Evolutionary conservation across 345 rosid species (phyloP).

Genomic region (Limnanthes douglasii): DNA sequence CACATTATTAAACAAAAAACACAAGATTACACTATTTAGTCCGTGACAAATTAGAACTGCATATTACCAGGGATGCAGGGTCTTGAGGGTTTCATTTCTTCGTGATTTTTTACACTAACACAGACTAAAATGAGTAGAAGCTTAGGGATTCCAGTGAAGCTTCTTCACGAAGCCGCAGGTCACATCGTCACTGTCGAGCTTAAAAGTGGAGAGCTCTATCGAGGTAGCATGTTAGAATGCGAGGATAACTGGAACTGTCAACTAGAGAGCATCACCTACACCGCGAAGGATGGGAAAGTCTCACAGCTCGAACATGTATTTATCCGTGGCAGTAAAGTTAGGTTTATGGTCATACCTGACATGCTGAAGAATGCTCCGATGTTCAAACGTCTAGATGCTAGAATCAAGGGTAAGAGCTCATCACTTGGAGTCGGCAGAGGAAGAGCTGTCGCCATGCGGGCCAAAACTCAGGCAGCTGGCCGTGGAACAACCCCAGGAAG

Average conservation of each 20-base stretch:
- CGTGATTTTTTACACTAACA: too few species aligned
- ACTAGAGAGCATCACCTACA: conserved; percentile 70
- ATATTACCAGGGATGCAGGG: too few species aligned
- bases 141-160: conserved; percentile 82
- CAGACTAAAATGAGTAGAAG: conserved; percentile 84
- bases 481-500: conserved; percentile 68
- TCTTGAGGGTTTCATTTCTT: too few species aligned
- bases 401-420: conserved; percentile 92
- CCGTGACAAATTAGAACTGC: too few species aligned
- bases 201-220: conserved; percentile 76
- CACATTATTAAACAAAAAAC: too few species aligned
- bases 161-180: conserved; percentile 74
- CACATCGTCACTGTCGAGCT: conserved; percentile 79
- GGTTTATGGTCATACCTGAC: too few species aligned
- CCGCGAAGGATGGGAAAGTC: conserved; percentile 87
- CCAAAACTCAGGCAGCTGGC: conserved; percentile 69
- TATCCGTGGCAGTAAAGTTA: conserved; percentile 96
- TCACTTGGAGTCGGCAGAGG: conserved; percentile 90
- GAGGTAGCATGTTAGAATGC: conserved; percentile 88
- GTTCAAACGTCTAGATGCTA: too few species aligned
- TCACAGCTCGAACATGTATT: conserved; percentile 98
- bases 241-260: conserved; percentile 95
- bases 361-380: too few species aligned
- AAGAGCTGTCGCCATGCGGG: conserved; percentile 82
- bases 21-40: too few species aligned